phyloP scores from a whole-genome alignment of 2,329 filamentous ascomycete genomes.

The Didymella exigua region DNA sequence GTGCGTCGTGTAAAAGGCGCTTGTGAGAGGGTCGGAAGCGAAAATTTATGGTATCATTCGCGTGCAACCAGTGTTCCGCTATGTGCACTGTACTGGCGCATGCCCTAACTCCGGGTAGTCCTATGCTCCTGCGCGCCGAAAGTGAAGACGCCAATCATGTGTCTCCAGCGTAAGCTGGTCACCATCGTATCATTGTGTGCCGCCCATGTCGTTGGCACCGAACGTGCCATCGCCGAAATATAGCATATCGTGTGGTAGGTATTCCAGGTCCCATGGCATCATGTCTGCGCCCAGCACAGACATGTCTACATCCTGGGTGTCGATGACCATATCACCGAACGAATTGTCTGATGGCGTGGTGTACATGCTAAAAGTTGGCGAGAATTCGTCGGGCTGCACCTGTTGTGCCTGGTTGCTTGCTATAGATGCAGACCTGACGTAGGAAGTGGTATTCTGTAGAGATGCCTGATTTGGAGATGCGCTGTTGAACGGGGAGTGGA shows the following conservation, averaged over 20 bases:
- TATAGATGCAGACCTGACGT: constrained; percentile 24
- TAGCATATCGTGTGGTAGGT: constrained; percentile 70
- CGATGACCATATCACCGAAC: constrained; percentile 68
- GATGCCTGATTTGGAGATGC: constrained; percentile 29
- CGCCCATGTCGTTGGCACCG: constrained; percentile 5
- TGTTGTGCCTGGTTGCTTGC: constrained; percentile 18
- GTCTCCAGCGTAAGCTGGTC: background rate
- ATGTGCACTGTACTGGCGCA: background rate
- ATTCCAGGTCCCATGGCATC: constrained; percentile 74
- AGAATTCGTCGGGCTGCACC: constrained; percentile 21
- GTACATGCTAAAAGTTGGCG: constrained; percentile 35
- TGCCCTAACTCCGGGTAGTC: background rate
- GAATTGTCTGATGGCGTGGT: constrained; percentile 35
- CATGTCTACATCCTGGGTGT: constrained; percentile 79
- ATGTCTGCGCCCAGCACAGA: constrained; percentile 70
- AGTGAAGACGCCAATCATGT: background rate
- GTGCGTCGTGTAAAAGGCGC: background rate
- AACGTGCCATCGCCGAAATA: constrained; percentile 40
- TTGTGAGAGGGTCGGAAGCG: background rate
- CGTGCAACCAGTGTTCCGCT: background rate
- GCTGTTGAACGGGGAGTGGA: constrained; percentile 54
- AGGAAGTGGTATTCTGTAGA: constrained; percentile 26
- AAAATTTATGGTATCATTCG: constrained; percentile 13
- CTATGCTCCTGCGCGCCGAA: constrained; percentile 7
- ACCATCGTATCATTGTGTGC: background rate